Evolutionary conservation across 768 basidiomycete genomes (phyloP).

Genomic region (Lactifluus pinguis): DNA sequence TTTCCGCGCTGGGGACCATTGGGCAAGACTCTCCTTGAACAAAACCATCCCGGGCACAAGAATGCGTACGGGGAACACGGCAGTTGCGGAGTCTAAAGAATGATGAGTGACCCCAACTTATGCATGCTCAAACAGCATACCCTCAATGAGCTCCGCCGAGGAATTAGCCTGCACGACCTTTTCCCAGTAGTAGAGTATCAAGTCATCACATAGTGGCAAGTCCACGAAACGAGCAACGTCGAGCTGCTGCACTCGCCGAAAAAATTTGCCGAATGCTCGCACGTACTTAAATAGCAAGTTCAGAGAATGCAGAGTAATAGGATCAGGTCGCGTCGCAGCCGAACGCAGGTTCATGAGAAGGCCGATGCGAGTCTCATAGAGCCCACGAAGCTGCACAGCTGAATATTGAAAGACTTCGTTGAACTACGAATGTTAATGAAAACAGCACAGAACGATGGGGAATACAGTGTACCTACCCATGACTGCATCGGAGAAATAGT

Average conservation of each 20-base stretch:
- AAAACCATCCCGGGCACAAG: conserved; percentile 80
- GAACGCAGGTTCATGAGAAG: conserved; percentile 39
- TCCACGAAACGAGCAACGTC: conserved; percentile 48
- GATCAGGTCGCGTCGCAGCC: conserved; percentile 28
- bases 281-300: conserved; percentile 60
- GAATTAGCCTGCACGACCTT: conserved; percentile 66
- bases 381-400: conserved; percentile 41
- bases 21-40: conserved; percentile 73
- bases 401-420: conserved; percentile 53
- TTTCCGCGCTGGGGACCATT: conserved; percentile 62
- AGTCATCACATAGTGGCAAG: conserved; percentile 52
- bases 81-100: conserved; percentile 46
- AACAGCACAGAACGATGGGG: not conserved
- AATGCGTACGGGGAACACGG: conserved; percentile 67
- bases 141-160: conserved; percentile 44
- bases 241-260: conserved; percentile 64
- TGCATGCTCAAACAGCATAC: conserved; percentile 27
- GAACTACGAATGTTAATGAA: conserved; percentile 35
- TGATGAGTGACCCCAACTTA: not conserved
- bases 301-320: conserved; percentile 36
- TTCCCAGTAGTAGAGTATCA: conserved; percentile 76
- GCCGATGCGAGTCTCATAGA: conserved; percentile 50
- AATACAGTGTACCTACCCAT: conserved; percentile 38
- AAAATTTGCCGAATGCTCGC: conserved; percentile 69
- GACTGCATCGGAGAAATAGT: conserved; percentile 36